Evolutionary conservation across 371 early-diverging fungal genomes (phyloP), one percentile per base, ranked within the genome.

Genomic region (Capillidium heterosporum): DNA sequence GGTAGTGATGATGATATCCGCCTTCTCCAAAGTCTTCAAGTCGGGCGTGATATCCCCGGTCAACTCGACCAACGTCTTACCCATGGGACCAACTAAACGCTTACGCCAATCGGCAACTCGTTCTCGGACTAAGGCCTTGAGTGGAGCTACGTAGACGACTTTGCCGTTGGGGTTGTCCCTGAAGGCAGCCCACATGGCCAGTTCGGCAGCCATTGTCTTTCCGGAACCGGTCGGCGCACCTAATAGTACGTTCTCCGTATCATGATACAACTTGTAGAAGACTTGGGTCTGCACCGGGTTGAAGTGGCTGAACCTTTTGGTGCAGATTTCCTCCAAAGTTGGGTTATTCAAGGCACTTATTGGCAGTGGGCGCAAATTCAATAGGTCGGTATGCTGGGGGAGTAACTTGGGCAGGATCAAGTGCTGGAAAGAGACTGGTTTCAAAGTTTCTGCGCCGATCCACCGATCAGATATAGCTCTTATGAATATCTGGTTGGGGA

Each of bases 201-300:
- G 64, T 61, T 95, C 94, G 0, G 96, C 98, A 2, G 95, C 88
- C 21, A 99, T 86, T 0, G 98, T 98, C 66, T 99, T 99, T 50
- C 99, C 99, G 19, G 97, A 89, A 39, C 99, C 99, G 0, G 94
- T 98, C 2, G 99, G 99, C 1, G 99, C 98, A 61, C 92, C 97
- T 4, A 99, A 75, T 1, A 99, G 70, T 1, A 85, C 77, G 67
- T 98, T 97, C 51, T 82, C 75, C 5, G 77, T 62, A 3, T 88
- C 82, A 43, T 81, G 74, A 65, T 98, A 98, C 11, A 96, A 75
- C 0, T 95, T 86, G 59, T 95, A 87, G 76, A 97, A 98, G 42
- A 98, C 85, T 64, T 91, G 90, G 0, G 98, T 95, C 71, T 99
- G 99, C 3, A 99, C 87, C 0, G 91, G 91, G 64, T 99, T 99